Evolutionary conservation across 1,139 yeast genomes (phyloP).

Genomic region (Blastobotrys elegans): DNA sequence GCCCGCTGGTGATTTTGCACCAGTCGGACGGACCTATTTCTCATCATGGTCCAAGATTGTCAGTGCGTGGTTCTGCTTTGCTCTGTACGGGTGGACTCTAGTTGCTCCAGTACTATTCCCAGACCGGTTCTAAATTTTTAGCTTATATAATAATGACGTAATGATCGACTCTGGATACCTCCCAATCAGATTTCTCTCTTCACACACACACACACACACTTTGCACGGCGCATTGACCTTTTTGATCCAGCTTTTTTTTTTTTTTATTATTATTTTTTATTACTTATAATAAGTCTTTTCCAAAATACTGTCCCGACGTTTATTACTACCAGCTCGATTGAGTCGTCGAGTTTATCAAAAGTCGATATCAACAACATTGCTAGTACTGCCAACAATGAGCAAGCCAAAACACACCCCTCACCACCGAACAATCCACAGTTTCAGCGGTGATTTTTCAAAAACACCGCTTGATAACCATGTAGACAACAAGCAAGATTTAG

Average conservation of each 20-base stretch:
- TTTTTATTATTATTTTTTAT: too few relatives aligned
- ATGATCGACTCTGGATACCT: too few relatives aligned
- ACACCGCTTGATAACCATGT: neutral
- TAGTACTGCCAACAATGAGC: neutral
- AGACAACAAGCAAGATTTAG: slow-evolving; percentile 40
- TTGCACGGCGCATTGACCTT: too few relatives aligned
- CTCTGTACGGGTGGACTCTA: slow-evolving; percentile 83
- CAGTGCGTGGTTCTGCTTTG: slow-evolving; percentile 88
- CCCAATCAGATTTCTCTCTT: too few relatives aligned
- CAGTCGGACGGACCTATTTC: slow-evolving; percentile 95
- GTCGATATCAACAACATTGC: neutral
- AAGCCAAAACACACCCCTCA: neutral
- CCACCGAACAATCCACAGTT: neutral
- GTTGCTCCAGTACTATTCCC: slow-evolving; percentile 89
- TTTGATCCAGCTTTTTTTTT: too few relatives aligned
- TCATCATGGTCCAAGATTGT: slow-evolving; percentile 92
- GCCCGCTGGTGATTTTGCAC: slow-evolving; percentile 82
- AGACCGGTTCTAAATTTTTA: slow-evolving; percentile 72
- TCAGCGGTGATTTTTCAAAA: neutral
- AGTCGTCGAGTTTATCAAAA: neutral
- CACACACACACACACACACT: too few relatives aligned
- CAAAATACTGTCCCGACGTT: neutral
- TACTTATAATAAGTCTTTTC: neutral
- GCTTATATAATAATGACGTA: too few relatives aligned
- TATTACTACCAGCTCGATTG: neutral